These are phyloP conservation scores for Aphanomyces euteiches DNA, from an alignment of 352 stramenopile genomes.

Conservation along the genomic window DNA sequence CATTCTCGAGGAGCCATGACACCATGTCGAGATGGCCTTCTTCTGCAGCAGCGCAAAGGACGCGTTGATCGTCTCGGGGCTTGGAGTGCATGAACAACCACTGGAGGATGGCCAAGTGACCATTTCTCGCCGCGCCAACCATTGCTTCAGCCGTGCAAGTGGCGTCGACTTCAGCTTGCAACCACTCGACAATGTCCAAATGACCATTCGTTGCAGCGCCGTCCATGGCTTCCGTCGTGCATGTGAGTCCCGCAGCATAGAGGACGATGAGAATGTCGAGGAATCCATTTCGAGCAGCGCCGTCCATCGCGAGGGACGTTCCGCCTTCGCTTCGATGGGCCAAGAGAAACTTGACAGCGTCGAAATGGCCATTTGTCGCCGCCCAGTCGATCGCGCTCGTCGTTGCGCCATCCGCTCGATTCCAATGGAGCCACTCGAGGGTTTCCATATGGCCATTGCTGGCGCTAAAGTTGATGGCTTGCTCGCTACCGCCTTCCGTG, in stretches of 20 bases:
- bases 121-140: slow-evolving; percentile 17
- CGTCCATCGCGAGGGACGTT: slow-evolving; percentile 33
- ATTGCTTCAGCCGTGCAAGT: slow-evolving; percentile 21
- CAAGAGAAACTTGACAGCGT: slow-evolving; percentile 31
- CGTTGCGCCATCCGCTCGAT: slow-evolving; percentile 2
- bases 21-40: neutral
- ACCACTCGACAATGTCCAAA: slow-evolving; percentile 34
- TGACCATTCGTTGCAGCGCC: slow-evolving; percentile 34
- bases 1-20: neutral
- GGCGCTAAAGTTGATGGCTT: slow-evolving; percentile 10
- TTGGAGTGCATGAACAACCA: slow-evolving; percentile 31
- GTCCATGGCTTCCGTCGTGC: slow-evolving; percentile 37
- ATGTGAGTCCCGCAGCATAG: slow-evolving; percentile 33
- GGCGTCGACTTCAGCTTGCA: slow-evolving; percentile 22
- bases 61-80: neutral
- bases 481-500: slow-evolving; percentile 1
- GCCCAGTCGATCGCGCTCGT: slow-evolving; percentile 31
- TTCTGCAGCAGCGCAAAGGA: neutral
- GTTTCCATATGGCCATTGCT: slow-evolving; percentile 12
- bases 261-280: slow-evolving; percentile 37
- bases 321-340: slow-evolving; percentile 32
- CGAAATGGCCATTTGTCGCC: slow-evolving; percentile 26
- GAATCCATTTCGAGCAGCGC: slow-evolving; percentile 32
- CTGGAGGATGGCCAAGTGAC: slow-evolving; percentile 26
- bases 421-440: neutral